Evolutionary conservation across 768 basidiomycete genomes (phyloP), one percentile per base, ranked within the genome.

Genomic region (Sutorius australiensis): DNA sequence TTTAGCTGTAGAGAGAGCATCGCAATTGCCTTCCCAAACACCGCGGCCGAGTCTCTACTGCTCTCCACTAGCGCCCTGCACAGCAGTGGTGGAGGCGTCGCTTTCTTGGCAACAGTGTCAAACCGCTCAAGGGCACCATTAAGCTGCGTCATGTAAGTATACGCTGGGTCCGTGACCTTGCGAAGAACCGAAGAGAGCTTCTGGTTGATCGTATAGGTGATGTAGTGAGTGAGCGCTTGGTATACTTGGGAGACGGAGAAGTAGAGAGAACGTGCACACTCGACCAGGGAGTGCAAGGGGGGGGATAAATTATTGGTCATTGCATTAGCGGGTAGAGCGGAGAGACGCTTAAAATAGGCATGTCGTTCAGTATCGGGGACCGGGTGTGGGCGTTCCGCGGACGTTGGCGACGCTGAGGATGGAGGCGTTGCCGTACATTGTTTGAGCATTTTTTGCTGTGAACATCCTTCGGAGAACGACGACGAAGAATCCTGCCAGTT

Each of bases 301-400:
- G 77, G 72, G 0, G 95, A 90, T 9, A 97, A 79, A 17, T 83
- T 77, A 59, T 80, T 81, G 17, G 83, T 78, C 31, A 83, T 77
- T 8, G 77, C 72, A 31, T 81, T 79, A 1, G 75, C 72, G 2
- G 88, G 87, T 5, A 92, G 73, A 31, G 86, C 83, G 2, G 92
- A 93, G 21, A 95, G 76, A n/a, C 94, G 84, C 34, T 87, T 86
- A 73, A 99, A 99, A 71, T 99, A 98, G 2, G 92, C 89, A 62
- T 92, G 89, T 21, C 90, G 83, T 63, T 95, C 91, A 4, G 81
- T 79, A 38, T 92, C 84, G 17, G 82, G 80, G 3, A 79, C 73
- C 1, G 76, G 69, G 39, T 73, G 75, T 6, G 60, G 48, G 38
- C 59, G 64, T 38, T 72, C 73, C 8, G 65, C 57, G 19, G 69